Evolutionary conservation across 768 basidiomycete species (phyloP).

Genomic region (Amanita exitialis): DNA sequence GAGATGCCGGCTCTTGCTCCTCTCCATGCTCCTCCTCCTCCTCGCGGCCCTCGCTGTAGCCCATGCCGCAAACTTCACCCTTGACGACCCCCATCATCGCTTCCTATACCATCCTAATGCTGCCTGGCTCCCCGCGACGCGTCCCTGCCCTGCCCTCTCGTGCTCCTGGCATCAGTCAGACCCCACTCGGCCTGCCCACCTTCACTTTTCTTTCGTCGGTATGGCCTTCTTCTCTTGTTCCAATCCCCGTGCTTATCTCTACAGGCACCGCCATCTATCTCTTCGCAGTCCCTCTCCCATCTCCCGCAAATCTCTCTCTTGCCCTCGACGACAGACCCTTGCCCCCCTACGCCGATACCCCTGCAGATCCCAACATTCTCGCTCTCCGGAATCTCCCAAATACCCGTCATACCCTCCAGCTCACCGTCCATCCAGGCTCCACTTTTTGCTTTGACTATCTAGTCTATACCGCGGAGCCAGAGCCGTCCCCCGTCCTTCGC

Average conservation of each 20-base stretch:
- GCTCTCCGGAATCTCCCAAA: constrained; percentile 22
- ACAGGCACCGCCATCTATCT: constrained; percentile 40
- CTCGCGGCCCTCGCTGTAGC: constrained; percentile 8
- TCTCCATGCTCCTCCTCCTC: constrained; percentile 17
- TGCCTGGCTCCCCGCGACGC: neutral
- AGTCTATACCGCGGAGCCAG: constrained; percentile 21
- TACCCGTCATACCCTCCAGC: constrained; percentile 29
- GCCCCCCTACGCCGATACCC: constrained; percentile 10
- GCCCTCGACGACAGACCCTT: constrained; percentile 23
- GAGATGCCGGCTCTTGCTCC: neutral
- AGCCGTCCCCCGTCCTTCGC: neutral
- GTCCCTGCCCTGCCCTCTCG: neutral
- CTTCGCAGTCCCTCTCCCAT: constrained; percentile 28
- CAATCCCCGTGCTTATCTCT: no score
- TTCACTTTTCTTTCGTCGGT: constrained; percentile 37
- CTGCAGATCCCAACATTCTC: constrained; percentile 21
- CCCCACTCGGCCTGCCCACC: constrained; percentile 24
- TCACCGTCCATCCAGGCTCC: constrained; percentile 33
- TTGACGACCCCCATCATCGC: constrained; percentile 27
- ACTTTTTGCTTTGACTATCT: constrained; percentile 41
- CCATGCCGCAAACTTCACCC: constrained; percentile 20
- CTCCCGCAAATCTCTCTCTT: constrained; percentile 31
- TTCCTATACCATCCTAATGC: constrained; percentile 2
- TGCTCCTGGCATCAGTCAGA: constrained; percentile 23
- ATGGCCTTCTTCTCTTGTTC: constrained; percentile 7